A percentile compares a stretch with the other conserved stretches of the same genome.
Evolutionary conservation across 495 filamentous ascomycete species (phyloP).

Genomic region (Melanomma pulvis-pyrius): DNA sequence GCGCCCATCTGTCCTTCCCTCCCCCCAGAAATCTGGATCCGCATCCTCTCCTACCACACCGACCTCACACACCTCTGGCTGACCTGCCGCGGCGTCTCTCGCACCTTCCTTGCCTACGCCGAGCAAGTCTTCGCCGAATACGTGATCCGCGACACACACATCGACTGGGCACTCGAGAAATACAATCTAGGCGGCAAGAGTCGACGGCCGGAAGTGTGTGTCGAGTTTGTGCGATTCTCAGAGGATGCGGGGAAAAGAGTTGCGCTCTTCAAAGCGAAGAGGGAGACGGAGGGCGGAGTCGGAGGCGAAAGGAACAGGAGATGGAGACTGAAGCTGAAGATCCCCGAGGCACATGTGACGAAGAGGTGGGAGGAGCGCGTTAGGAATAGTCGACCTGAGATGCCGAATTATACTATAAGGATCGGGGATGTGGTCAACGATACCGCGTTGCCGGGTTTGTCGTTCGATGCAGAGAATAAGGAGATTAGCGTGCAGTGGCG

Average conservation of each 20-base stretch:
- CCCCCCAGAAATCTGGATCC: constrained; percentile 36
- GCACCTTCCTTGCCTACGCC: constrained; percentile 26
- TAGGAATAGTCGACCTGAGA: constrained; percentile 5
- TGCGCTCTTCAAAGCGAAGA: constrained; percentile 14
- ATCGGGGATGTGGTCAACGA: constrained; percentile 29
- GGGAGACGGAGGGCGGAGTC: background rate
- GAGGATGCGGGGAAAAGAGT: background rate
- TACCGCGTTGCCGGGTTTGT: constrained; percentile 17
- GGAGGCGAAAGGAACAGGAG: background rate
- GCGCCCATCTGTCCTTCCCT: constrained; percentile 19
- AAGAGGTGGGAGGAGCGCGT: constrained; percentile 24
- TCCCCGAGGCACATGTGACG: background rate
- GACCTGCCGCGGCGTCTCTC: constrained; percentile 30
- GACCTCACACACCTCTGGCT: constrained; percentile 36
- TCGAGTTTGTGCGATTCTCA: constrained; percentile 10
- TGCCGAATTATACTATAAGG: constrained; percentile 24
- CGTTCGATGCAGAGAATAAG: background rate
- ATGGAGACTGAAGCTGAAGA: background rate
- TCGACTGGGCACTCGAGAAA: constrained; percentile 29
- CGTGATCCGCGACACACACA: constrained; percentile 9
- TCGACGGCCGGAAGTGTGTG: constrained; percentile 15
- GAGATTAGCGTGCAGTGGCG: constrained; percentile 28
- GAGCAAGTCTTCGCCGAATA: constrained; percentile 33
- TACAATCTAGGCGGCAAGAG: constrained; percentile 32
- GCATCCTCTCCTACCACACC: constrained; percentile 26